Base-by-base conservation (phyloP, 2,329 filamentous ascomycete genomes). In the Parasarocladium wereldwijsianum region DNA sequence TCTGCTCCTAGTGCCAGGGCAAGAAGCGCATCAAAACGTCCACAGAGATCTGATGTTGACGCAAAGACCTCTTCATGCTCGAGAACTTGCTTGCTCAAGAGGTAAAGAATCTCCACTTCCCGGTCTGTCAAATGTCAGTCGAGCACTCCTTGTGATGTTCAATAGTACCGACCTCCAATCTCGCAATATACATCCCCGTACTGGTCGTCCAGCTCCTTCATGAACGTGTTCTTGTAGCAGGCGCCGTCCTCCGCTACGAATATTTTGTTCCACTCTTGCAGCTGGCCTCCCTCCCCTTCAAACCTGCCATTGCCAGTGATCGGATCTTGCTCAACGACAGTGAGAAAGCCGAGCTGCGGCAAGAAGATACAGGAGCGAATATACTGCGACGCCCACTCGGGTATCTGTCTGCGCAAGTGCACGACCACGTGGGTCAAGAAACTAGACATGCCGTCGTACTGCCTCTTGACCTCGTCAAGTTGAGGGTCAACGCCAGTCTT, bases 291-390 rank as follows among this genome's bases (percentile, higher is more conserved):
- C 34, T 67, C 58, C 1, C 81, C 81, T 40, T 72, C 64, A 39
- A 77, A 86, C 8, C 68, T 57, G 0, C 70, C 66, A 26, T 62
- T 55, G 0, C 71, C 70, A 2, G 66, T 72, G 2, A 59, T 49
- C 10, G 44, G 36, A 25, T 51, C 43, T 8, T 36, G 34, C 40
- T 84, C 69, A 11, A 93, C 74, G 0, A 78, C 74, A 3, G 85
- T 80, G 21, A 94, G 66, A 46, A 94, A 98, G 0, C 90, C 90
- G 21, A 94, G 70, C 43, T 93, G 85, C 1, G 86, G 87, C 37
- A 93, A 79, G 48, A 90, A 93, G 12, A 90, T 78, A 37, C 92
- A 92, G 32, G 86, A 86, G 19, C 65, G 60, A 10, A 76, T 54
- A 35, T 67, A 61, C 17, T 53, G 47, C 16, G 50, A 49, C 12